Evolutionary conservation across 225 moss, liverwort and hornwort species (phyloP).

Genomic region (Polytrichum commune): DNA sequence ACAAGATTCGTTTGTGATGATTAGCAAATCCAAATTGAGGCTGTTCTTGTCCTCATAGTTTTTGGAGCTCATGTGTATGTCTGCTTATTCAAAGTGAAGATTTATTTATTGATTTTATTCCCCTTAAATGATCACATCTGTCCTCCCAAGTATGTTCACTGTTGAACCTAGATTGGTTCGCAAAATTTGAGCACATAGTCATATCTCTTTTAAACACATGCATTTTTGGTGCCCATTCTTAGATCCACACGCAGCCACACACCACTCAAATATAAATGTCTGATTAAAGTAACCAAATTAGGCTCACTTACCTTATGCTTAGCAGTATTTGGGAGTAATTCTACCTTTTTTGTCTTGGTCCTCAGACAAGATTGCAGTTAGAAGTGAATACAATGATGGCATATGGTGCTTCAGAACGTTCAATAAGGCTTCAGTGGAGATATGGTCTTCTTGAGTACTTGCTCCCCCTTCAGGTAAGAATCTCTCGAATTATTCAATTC

Average conservation of each 20-base stretch:
- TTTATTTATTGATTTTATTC: too few species aligned
- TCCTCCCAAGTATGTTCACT: too few species aligned
- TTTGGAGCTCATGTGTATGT: too few species aligned
- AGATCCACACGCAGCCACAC: too few species aligned
- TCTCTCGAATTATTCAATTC: too few species aligned
- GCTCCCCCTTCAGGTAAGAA: slow-evolving; percentile 78
- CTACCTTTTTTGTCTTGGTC: slow-evolving; percentile 8
- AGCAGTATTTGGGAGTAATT: slow-evolving; percentile 1
- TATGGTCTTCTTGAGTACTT: slow-evolving; percentile 87
- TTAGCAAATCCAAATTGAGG: too few species aligned
- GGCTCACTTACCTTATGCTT: neutral
- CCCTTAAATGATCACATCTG: too few species aligned
- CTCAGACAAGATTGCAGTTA: slow-evolving; percentile 66
- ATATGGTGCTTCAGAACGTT: slow-evolving; percentile 89
- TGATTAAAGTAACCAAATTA: neutral
- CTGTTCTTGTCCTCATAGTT: too few species aligned
- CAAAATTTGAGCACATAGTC: too few species aligned
- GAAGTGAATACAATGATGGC: slow-evolving; percentile 91
- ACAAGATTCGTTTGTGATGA: too few species aligned
- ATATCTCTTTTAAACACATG: neutral
- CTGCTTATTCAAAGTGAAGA: too few species aligned
- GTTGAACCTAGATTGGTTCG: too few species aligned
- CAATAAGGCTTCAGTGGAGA: slow-evolving; percentile 87
- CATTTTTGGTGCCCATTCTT: neutral
- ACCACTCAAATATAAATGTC: neutral